Conservation (phyloP, 2,329 filamentous ascomycete species). For the Tolypocladium pustulatum region DNA sequence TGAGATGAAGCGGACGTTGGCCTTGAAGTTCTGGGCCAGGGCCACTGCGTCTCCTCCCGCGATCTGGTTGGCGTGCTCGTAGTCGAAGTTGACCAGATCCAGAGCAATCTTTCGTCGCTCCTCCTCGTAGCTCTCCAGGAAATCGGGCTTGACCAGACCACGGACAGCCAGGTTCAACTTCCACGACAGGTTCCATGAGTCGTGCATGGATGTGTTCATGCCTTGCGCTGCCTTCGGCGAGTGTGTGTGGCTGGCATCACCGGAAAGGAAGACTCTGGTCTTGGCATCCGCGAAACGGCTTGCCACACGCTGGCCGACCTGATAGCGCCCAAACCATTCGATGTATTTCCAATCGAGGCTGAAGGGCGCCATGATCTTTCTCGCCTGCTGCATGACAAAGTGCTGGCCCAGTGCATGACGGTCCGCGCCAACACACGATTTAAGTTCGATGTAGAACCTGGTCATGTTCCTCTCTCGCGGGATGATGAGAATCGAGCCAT, state of each 20-base stretch:
- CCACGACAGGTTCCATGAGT: constrained; percentile 50
- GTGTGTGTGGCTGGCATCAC: constrained; percentile 63
- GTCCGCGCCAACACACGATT: constrained; percentile 30
- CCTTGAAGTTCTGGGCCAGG: constrained; percentile 57
- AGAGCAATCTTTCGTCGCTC: constrained; percentile 53
- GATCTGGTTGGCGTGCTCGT: constrained; percentile 46
- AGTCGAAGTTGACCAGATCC: constrained; percentile 49
- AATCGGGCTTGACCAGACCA: constrained; percentile 39
- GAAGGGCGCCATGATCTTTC: constrained; percentile 49
- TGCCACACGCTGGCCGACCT: constrained; percentile 61
- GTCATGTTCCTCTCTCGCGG: constrained; percentile 66
- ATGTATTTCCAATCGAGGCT: constrained; percentile 46
- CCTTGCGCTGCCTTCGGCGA: constrained; percentile 62
- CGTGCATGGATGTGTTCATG: constrained; percentile 52
- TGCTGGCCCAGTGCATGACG: constrained; percentile 40
- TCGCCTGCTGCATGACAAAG: constrained; percentile 60
- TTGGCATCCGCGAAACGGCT: constrained; percentile 55
- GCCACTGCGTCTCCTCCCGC: constrained; percentile 51
- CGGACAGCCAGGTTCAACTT: constrained; percentile 42
- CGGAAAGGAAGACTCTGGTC: constrained; percentile 55
- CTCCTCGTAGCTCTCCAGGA: constrained; percentile 51
- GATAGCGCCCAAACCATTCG: constrained; percentile 64
- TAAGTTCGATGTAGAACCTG: constrained; percentile 49
- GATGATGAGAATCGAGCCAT: constrained; percentile 63
- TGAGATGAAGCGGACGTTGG: constrained; percentile 64